phyloP scores from a whole-genome alignment of 768 basidiomycete genomes.

The Termitomyces sp. region DNA sequence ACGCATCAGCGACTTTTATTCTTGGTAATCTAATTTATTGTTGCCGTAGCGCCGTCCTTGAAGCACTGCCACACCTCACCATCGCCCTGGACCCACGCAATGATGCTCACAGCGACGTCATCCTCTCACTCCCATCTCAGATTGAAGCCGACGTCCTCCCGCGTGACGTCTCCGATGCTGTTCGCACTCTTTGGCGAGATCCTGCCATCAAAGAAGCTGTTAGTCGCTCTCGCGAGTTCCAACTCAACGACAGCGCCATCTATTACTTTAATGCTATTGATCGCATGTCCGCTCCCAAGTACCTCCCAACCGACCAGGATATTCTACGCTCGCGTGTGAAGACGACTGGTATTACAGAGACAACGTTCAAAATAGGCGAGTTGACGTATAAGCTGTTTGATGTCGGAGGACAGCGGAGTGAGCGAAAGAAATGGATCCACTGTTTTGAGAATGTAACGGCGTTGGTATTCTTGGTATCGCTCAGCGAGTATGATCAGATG shows the following conservation, averaged over 20 bases:
- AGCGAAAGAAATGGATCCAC: constrained; percentile 4
- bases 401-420: background rate
- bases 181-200: constrained; percentile 78
- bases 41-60: constrained; percentile 39
- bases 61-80: constrained; percentile 85
- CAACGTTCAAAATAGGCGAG: constrained; percentile 92
- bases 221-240: constrained; percentile 83
- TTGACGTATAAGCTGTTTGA: constrained; percentile 68
- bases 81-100: constrained; percentile 67
- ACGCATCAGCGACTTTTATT: constrained; percentile 13
- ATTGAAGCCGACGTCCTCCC: constrained; percentile 77
- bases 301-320: constrained; percentile 93
- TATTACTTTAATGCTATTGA: constrained; percentile 95
- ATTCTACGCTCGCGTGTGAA: constrained; percentile 92
- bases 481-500: constrained; percentile 3
- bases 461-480: constrained; percentile 15
- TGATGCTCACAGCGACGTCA: constrained; percentile 55
- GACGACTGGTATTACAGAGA: constrained; percentile 97
- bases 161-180: constrained; percentile 69
- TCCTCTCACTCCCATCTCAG: constrained; percentile 71
- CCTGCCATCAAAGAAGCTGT: constrained; percentile 79
- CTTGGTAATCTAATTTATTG: background rate
- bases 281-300: constrained; percentile 70
- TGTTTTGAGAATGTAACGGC: constrained; percentile 6
- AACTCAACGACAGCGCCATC: constrained; percentile 92